phyloP scores from a whole-genome alignment of 78 protist genomes.

The Dictyostelium firmibasis region DNA sequence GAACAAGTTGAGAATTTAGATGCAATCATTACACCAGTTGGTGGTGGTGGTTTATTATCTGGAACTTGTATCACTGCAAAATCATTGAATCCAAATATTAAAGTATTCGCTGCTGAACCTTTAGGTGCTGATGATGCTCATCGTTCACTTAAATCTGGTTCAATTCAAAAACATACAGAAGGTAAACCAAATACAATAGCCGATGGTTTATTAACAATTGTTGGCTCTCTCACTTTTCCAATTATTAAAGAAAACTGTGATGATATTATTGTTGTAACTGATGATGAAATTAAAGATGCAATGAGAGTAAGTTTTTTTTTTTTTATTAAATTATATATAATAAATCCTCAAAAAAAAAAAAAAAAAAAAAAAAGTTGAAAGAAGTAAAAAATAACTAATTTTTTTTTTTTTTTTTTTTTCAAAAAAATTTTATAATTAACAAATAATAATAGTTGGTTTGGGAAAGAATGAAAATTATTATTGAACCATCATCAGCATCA shows the following conservation, averaged over 20 bases:
- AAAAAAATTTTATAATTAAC: too few relatives aligned
- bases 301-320: constrained; percentile 28
- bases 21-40: constrained; percentile 86
- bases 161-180: background rate
- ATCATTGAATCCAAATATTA: constrained; percentile 40
- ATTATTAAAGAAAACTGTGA: constrained; percentile 35
- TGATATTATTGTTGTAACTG: constrained; percentile 76
- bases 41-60: constrained; percentile 91
- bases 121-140: constrained; percentile 84
- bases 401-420: background rate
- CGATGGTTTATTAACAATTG: constrained; percentile 85
- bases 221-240: constrained; percentile 79
- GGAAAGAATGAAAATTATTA: constrained; percentile 90
- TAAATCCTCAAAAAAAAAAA: background rate
- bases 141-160: constrained; percentile 10
- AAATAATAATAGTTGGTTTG: constrained; percentile 77
- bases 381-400: background rate
- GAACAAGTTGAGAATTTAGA: constrained; percentile 78
- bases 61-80: constrained; percentile 66
- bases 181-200: constrained; percentile 83
- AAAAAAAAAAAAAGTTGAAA: background rate
- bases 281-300: constrained; percentile 83
- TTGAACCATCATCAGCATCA: constrained; percentile 90
- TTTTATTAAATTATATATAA: too few relatives aligned
- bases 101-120: constrained; percentile 91